Conservation (phyloP, 306 rosid genomes). For the Quercus aquifolioides region DNA sequence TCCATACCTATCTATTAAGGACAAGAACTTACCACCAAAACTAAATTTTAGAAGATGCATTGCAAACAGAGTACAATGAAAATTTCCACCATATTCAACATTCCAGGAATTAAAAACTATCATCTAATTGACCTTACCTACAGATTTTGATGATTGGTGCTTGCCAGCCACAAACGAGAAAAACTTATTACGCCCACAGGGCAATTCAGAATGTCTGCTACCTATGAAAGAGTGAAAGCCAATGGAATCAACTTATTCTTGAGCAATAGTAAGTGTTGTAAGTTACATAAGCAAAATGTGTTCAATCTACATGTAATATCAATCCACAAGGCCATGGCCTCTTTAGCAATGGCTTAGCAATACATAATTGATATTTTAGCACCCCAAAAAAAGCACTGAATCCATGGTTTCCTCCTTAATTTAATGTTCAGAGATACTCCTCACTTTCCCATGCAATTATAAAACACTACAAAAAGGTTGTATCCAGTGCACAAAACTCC, state of each 20-base stretch:
- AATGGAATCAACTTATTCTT: slow-evolving; percentile 14
- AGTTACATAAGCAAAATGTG: not conserved
- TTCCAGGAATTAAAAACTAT: not conserved
- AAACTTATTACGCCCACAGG: slow-evolving; percentile 44
- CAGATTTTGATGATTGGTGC: slow-evolving; percentile 28
- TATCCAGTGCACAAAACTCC: too few species aligned
- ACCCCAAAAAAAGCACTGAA: not conserved
- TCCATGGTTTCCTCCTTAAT: too few species aligned
- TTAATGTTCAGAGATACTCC: too few species aligned
- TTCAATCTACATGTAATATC: not conserved
- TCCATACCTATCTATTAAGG: not conserved
- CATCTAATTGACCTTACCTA: slow-evolving; percentile 21
- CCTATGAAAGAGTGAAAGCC: slow-evolving; percentile 28
- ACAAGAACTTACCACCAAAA: not conserved
- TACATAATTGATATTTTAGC: not conserved
- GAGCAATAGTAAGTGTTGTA: not conserved
- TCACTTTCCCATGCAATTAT: not conserved
- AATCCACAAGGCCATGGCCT: not conserved
- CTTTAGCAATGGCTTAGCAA: not conserved
- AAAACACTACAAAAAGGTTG: not conserved
- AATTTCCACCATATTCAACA: not conserved
- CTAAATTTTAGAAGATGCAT: not conserved
- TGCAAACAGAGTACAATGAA: not conserved
- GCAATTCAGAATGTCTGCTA: slow-evolving; percentile 30
- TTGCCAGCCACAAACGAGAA: slow-evolving; percentile 31